Evolutionary conservation across 441 rosid genomes (phyloP), one percentile per base, ranked within the genome.

Genomic region (Syzygium malaccense): DNA sequence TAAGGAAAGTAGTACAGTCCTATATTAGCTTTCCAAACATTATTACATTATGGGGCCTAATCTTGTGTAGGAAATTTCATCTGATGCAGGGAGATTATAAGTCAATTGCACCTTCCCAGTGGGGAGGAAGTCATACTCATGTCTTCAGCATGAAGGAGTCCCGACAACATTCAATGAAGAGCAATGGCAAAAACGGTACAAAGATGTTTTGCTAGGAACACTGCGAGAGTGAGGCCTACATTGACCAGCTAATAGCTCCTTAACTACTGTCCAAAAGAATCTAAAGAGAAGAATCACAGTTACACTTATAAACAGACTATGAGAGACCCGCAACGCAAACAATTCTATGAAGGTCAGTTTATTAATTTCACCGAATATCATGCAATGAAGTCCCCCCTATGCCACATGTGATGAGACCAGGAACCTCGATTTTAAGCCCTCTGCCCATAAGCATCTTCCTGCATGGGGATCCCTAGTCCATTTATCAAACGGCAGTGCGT

Each of bases 401-500:
- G 0, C 9, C 26, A 41, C 12, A 6, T 5, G 62, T 57, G 80
- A 15, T 1, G 8, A 9, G 80, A 37, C n/a, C 15, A 75, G n/a
- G 51, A 64, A 15, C 75, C 37, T 30, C 1, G n/a, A 7, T 60
- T 85, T 93, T 90, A 96, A 25, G 93, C 94, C 92, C 94, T 92
- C 87, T 94, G 95, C 85, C 89, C 95, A 64, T 91, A 92, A 26
- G 97, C 60, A 87, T 95, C 92, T 87, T 96, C 96, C 41, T 93
- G 94, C 45, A 96, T 91, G 84, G 75, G 93, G 87, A 95, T 93
- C 80, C 94, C 99, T 58, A 95, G 98, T 66, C 99, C 99, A 89
- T 96, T 95, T 86, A 96, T 94, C 93, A 95, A 89, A 30, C 90
- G 91, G 91, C 99, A 98, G 60, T n/a, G n/a, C 98, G 95, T 41